A percentile compares a stretch with the other conserved stretches of the same genome.
phyloP scores from a whole-genome alignment of 805 yeast genomes.

The Candida khao-thaluensis region DNA sequence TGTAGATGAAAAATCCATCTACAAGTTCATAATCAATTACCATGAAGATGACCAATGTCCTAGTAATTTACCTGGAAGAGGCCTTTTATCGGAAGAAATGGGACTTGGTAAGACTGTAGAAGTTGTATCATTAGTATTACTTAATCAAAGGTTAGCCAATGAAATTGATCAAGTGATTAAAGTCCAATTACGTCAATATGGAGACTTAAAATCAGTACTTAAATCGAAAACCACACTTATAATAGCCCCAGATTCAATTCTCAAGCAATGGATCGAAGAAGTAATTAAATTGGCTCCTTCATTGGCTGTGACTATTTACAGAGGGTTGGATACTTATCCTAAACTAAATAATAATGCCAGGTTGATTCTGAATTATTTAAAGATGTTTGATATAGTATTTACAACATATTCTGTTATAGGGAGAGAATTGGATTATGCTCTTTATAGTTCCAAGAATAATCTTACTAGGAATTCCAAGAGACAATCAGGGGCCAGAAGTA shows the following conservation, averaged over 20 bases:
- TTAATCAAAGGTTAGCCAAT: constrained; percentile 53
- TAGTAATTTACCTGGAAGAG: constrained; percentile 48
- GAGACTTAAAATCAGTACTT: constrained; percentile 44
- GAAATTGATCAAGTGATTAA: constrained; percentile 32
- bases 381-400: constrained; percentile 71
- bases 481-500: too few relatives aligned
- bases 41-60: constrained; percentile 19
- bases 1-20: constrained; percentile 30
- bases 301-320: constrained; percentile 61
- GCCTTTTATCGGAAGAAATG: constrained; percentile 91
- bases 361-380: constrained; percentile 52
- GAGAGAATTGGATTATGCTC: constrained; percentile 75
- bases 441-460: constrained; percentile 59
- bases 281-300: constrained; percentile 56
- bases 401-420: constrained; percentile 74
- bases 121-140: constrained; percentile 59
- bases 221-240: constrained; percentile 73
- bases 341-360: constrained; percentile 30
- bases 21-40: constrained; percentile 28
- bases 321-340: constrained; percentile 45
- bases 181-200: constrained; percentile 31
- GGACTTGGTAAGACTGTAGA: constrained; percentile 96
- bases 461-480: constrained; percentile 41
- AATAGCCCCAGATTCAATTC: constrained; percentile 81
- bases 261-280: constrained; percentile 86